Percentiles rank a stretch among this genome's conserved stretches.
phyloP scores from a whole-genome alignment of 306 rosid genomes.

The Malus orientalis region DNA sequence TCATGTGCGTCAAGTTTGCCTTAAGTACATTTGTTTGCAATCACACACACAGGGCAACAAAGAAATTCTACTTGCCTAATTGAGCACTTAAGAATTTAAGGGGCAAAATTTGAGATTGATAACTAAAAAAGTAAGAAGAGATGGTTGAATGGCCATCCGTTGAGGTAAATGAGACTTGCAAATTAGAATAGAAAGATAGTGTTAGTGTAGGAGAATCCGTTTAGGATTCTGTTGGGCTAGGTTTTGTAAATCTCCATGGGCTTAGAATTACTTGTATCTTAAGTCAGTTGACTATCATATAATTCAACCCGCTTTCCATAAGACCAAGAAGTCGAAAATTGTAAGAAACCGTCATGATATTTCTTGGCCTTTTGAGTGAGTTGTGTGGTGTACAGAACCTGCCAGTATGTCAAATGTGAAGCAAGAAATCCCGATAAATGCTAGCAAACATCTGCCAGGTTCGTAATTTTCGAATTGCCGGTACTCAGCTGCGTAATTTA shows the following conservation, averaged over 20 bases:
- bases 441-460: neutral
- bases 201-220: too few species aligned
- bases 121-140: neutral
- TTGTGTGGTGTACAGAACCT: conserved; percentile 70
- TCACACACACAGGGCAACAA: neutral
- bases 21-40: neutral
- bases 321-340: conserved; percentile 39
- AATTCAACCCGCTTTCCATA: conserved; percentile 53
- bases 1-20: conserved; percentile 3
- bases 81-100: neutral
- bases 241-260: too few species aligned
- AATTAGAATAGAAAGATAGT: conserved; percentile 14
- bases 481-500: neutral
- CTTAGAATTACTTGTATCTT: too few species aligned
- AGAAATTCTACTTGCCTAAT: neutral
- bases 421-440: neutral
- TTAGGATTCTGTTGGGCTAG: too few species aligned
- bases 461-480: neutral
- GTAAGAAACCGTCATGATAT: conserved; percentile 73
- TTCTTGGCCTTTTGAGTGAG: conserved; percentile 79
- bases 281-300: too few species aligned
- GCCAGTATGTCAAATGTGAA: conserved; percentile 19
- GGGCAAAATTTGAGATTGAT: neutral
- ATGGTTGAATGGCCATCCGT: neutral
- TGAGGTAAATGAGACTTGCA: neutral